These are phyloP conservation scores for Hypoxylon fuscum DNA, from an alignment of 495 filamentous ascomycete species.

Conservation along the genomic window DNA sequence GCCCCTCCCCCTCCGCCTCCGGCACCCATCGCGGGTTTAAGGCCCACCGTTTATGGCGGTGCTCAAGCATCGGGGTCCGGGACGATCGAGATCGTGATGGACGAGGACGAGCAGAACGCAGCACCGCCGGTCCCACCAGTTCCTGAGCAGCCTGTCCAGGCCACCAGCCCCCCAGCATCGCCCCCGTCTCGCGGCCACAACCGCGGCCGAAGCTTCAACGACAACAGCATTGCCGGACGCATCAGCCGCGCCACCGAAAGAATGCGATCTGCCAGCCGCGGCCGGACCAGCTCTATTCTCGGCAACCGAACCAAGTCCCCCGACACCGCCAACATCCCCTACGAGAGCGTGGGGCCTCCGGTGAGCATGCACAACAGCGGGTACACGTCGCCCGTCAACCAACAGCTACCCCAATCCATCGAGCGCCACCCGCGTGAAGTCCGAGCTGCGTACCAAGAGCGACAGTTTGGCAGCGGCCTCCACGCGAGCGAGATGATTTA, in stretches of 20 bases:
- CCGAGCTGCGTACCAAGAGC: constrained; percentile 47
- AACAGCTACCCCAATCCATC: constrained; percentile 20
- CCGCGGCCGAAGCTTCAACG: constrained; percentile 71
- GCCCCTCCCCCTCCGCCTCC: constrained; percentile 72
- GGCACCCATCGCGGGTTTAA: constrained; percentile 58
- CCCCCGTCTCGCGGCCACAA: constrained; percentile 61
- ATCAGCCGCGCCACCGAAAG: constrained; percentile 73
- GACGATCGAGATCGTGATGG: constrained; percentile 78
- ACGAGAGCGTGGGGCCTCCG: constrained; percentile 64
- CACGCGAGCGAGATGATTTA: constrained; percentile 59
- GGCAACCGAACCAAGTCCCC: constrained; percentile 52
- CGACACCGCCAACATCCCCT: constrained; percentile 55
- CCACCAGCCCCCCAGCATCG: constrained; percentile 6
- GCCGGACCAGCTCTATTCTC: constrained; percentile 49
- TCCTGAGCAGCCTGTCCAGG: constrained; percentile 35
- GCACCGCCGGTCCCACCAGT: constrained; percentile 39
- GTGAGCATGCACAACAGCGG: constrained; percentile 31
- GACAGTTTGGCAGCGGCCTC: constrained; percentile 55
- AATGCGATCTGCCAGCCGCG: constrained; percentile 73
- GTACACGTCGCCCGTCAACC: constrained; percentile 15
- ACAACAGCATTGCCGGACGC: constrained; percentile 69
- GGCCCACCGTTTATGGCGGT: constrained; percentile 49
- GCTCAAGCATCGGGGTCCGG: constrained; percentile 62
- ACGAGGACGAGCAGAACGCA: constrained; percentile 60
- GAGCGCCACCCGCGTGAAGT: constrained; percentile 55